Evolutionary conservation across 352 stramenopile genomes (phyloP).

Genomic region (Phytophthora colocasiae): DNA sequence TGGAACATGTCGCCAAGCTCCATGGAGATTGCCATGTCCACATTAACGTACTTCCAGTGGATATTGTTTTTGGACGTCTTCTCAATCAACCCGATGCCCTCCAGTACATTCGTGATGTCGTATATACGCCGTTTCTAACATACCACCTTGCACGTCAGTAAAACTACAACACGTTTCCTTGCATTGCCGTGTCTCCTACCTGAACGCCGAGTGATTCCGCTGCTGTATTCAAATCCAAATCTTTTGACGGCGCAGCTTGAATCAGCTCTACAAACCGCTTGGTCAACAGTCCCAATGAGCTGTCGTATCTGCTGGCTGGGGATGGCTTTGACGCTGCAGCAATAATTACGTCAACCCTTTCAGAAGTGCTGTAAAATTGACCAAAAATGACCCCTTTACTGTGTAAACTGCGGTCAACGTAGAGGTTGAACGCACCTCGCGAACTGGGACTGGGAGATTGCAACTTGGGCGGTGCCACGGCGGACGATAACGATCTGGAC

Average conservation of each 20-base stretch:
- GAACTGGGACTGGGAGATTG: constrained; percentile 59
- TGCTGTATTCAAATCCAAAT: constrained; percentile 96
- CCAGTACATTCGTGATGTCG: constrained; percentile 99
- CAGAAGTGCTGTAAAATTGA: background rate
- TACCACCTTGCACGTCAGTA: constrained; percentile 9
- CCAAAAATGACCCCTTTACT: background rate
- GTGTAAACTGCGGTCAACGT: background rate
- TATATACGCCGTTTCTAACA: constrained; percentile 97
- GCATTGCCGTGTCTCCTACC: constrained; percentile 37
- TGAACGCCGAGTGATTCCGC: constrained; percentile 83
- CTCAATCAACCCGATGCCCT: constrained; percentile 97
- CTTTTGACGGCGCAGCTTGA: constrained; percentile 84
- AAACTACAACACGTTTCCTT: background rate
- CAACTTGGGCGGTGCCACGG: constrained; percentile 41
- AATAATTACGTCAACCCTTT: constrained; percentile 3
- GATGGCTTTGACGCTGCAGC: constrained; percentile 58
- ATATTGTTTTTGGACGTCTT: constrained; percentile 99
- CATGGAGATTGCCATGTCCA: background rate
- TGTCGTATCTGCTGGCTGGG: constrained; percentile 94
- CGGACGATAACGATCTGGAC: constrained; percentile 24
- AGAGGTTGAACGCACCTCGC: constrained; percentile 33
- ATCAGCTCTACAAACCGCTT: constrained; percentile 98
- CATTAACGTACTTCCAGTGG: constrained; percentile 91
- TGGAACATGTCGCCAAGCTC: background rate
- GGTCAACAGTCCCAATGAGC: constrained; percentile 95